Evolutionary conservation across 1,284 basidiomycete genomes (phyloP), one percentile per base, ranked within the genome.

Genomic region (Sanghuangporus weigelae): DNA sequence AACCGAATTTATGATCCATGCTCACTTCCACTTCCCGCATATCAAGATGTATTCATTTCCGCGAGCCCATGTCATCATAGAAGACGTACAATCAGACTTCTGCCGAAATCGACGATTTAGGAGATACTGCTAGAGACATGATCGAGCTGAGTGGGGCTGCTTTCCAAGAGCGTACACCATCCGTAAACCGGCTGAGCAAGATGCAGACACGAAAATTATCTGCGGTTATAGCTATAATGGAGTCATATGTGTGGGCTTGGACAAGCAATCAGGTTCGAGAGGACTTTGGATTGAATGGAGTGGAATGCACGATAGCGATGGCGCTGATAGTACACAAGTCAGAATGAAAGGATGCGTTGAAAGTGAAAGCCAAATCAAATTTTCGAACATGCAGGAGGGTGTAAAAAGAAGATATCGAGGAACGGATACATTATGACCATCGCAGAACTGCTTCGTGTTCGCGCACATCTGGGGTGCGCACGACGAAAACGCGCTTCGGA

Each of bases 391-490:
- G 44, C 21, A 8, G 7, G 7, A n/a, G 44, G 44, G 16, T n/a
- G 44, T 46, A 7, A n/a, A 11, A 31, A 16, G 67, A 49, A 39
- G 54, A 66, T 56, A 66, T 63, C 64, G 54, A 26, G 60, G 63
- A 66, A 65, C 60, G 71, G 10, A n/a, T 68, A 73, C 68, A 72
- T 67, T 78, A 78, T 71, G 80, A 77, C 85, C 87, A 90, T 64
- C 85, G 82, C 78, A 90, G 81, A 63, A 89, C 81, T 40, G 86
- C 81, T 69, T 90, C 90, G 59, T 84, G 84, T 67, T 91, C 89
- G 64, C 82, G 77, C 40, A 91, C 86, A 19, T 83, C 85, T 48
- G 82, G 77, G 63, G 81, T 75, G 67, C 84, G 81, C 71, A 90
- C 84, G 58, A 93, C 82, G 72, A 90, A 92, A 61, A 93, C 78